phyloP scores from a whole-genome alignment of 1,139 yeast species.

The Debaryomyces coudertii region DNA sequence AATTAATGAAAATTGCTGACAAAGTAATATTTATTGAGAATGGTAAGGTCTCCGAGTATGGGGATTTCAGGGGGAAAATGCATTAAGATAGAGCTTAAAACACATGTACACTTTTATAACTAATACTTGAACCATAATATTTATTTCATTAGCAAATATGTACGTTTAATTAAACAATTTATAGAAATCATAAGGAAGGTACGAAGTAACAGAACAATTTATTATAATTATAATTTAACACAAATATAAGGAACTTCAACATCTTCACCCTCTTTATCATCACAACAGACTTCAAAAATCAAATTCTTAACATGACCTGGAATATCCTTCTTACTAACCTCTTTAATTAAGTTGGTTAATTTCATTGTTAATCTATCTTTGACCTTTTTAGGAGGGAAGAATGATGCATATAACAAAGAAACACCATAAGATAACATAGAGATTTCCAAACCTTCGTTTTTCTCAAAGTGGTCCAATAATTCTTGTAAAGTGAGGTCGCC shows the following conservation, averaged over 20 bases:
- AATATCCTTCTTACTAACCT: slow-evolving; percentile 81
- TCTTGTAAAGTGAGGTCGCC: slow-evolving; percentile 81
- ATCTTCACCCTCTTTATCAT: slow-evolving; percentile 90
- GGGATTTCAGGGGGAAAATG: too few species aligned
- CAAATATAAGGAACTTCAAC: slow-evolving; percentile 90
- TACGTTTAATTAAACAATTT: neutral
- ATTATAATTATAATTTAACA: slow-evolving; percentile 40
- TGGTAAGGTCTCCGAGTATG: slow-evolving; percentile 41
- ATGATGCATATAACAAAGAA: slow-evolving; percentile 85
- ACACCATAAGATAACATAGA: slow-evolving; percentile 93
- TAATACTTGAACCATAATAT: slow-evolving; percentile 1
- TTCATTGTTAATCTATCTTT: slow-evolving; percentile 73
- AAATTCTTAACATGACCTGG: slow-evolving; percentile 75
- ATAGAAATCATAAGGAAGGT: neutral
- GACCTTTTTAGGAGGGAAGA: slow-evolving; percentile 88
- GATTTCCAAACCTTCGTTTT: slow-evolving; percentile 81
- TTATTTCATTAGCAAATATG: slow-evolving; percentile 6
- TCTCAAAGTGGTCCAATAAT: slow-evolving; percentile 73
- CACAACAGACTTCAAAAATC: slow-evolving; percentile 89
- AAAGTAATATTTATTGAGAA: slow-evolving; percentile 43
- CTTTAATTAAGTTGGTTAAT: slow-evolving; percentile 74
- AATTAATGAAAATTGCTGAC: slow-evolving; percentile 55
- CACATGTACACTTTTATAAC: neutral
- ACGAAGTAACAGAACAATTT: neutral
- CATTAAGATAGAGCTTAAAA: neutral